Evolutionary conservation across 108 stramenopile species (phyloP).

Genomic region (Schizochytrium sp.): DNA sequence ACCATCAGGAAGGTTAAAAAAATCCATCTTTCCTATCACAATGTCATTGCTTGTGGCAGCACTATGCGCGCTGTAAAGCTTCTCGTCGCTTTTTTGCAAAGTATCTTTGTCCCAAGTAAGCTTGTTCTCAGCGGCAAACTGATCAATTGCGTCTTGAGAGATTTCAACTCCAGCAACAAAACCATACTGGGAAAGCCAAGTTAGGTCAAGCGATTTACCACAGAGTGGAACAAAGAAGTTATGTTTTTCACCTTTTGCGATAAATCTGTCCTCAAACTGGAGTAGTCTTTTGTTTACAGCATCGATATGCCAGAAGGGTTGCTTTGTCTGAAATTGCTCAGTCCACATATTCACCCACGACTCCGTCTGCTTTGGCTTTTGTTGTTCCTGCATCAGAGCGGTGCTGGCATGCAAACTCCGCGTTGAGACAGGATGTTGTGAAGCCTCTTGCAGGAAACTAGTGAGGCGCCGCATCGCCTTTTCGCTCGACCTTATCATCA

Average conservation of each 20-base stretch:
- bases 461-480: too few relatives aligned
- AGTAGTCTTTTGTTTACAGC: conserved; percentile 21
- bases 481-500: too few relatives aligned
- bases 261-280: conserved; percentile 11
- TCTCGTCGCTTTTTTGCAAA: background rate
- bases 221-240: conserved; percentile 41
- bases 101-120: background rate
- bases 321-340: background rate
- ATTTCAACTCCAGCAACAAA: conserved; percentile 15
- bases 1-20: conserved; percentile 21
- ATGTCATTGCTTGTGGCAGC: background rate
- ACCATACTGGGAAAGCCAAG: conserved; percentile 27
- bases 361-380: background rate
- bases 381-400: too few relatives aligned
- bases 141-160: conserved; percentile 52
- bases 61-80: background rate
- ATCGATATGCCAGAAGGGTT: conserved; percentile 12
- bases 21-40: background rate
- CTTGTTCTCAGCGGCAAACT: conserved; percentile 27
- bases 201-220: conserved; percentile 37
- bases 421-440: too few relatives aligned
- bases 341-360: conserved; percentile 26
- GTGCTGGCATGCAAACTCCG: too few relatives aligned
- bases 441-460: too few relatives aligned
- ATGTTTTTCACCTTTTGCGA: background rate